Evolutionary conservation across 2,329 filamentous ascomycete species (phyloP).

Genomic region (Exserohilum rostratum): DNA sequence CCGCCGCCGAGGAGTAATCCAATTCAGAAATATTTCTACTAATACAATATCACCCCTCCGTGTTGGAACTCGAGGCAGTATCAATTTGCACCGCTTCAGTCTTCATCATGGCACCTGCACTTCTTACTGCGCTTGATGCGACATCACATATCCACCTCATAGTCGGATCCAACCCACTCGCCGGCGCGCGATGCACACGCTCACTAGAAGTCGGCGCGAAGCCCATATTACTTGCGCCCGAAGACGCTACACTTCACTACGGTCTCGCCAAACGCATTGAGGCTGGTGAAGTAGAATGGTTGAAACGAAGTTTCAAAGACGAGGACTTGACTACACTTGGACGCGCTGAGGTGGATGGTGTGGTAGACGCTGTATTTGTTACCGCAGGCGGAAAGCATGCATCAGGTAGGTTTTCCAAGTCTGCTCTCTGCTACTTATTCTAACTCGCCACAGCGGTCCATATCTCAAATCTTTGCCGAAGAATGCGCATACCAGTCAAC

Average conservation of each 20-base stretch:
- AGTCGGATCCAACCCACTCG: constrained; percentile 83
- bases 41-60: constrained; percentile 12
- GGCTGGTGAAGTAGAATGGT: constrained; percentile 69
- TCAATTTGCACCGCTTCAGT: not conserved
- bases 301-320: constrained; percentile 70
- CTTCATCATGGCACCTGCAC: constrained; percentile 55
- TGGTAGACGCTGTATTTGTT: constrained; percentile 93
- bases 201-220: constrained; percentile 81
- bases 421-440: not conserved
- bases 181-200: constrained; percentile 80
- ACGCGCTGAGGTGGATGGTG: constrained; percentile 74
- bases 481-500: constrained; percentile 88
- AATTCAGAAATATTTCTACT: constrained; percentile 12
- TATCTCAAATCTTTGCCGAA: constrained; percentile 76
- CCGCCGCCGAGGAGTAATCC: constrained; percentile 19
- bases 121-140: constrained; percentile 76
- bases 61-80: not conserved
- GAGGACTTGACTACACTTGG: constrained; percentile 76
- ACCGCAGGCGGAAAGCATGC: constrained; percentile 63
- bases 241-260: constrained; percentile 65
- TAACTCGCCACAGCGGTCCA: constrained; percentile 58
- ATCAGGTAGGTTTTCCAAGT: constrained; percentile 48
- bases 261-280: constrained; percentile 69
- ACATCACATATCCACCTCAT: constrained; percentile 79
- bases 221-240: constrained; percentile 78